These are phyloP conservation scores for Fusarium praegraminearum DNA, from an alignment of 2,329 filamentous ascomycete genomes.

Conservation along the genomic window DNA sequence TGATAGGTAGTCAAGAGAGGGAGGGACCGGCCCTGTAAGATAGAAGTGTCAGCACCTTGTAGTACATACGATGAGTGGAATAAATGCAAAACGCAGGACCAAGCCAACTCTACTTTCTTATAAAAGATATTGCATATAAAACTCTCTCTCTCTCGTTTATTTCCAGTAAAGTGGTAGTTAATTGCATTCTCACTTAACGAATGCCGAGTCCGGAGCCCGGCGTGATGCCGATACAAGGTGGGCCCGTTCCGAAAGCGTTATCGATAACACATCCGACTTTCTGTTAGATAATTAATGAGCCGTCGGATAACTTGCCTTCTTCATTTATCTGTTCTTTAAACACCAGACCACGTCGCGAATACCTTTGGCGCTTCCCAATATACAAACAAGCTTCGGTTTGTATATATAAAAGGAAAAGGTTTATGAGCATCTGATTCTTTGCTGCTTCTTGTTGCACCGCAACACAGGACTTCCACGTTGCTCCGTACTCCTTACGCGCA, in stretches of 20 bases:
- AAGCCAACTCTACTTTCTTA: constrained; percentile 26
- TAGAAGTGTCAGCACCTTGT: constrained; percentile 27
- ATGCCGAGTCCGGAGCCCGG: background rate
- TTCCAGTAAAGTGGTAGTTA: background rate
- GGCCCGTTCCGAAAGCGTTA: constrained; percentile 10
- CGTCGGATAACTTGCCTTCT: background rate
- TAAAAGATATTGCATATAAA: background rate
- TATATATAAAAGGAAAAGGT: background rate
- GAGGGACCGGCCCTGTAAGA: constrained; percentile 24
- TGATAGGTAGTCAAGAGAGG: constrained; percentile 27
- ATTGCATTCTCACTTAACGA: background rate
- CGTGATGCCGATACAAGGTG: constrained; percentile 6
- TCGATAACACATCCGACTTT: constrained; percentile 22
- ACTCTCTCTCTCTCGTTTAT: background rate
- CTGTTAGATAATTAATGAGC: constrained; percentile 5
- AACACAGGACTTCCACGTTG: constrained; percentile 16
- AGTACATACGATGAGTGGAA: constrained; percentile 24
- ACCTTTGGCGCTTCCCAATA: constrained; percentile 2
- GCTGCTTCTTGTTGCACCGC: constrained; percentile 8
- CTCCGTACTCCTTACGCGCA: constrained; percentile 30
- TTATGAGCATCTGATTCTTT: background rate
- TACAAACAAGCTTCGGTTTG: constrained; percentile 9
- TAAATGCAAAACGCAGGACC: constrained; percentile 26
- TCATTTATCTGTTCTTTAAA: constrained; percentile 6
- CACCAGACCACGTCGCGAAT: constrained; percentile 2